These are phyloP conservation scores for Serendipita sp. DNA, from an alignment of 768 basidiomycete genomes.

Conservation along the genomic window DNA sequence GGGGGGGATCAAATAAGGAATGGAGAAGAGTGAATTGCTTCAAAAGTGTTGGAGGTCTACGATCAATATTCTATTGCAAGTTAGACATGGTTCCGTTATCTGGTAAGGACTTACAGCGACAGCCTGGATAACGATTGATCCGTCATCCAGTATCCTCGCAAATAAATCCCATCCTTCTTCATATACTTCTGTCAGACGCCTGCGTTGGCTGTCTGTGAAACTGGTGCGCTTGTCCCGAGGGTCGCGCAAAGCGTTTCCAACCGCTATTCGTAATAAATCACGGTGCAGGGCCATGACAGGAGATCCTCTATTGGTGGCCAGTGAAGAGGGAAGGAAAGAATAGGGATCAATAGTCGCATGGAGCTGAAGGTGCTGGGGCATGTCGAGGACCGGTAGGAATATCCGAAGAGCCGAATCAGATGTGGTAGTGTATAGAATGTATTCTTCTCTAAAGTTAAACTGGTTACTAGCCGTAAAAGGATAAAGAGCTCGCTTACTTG, in stretches of 20 bases:
- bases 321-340: slow-evolving; percentile 35
- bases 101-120: slow-evolving; percentile 41
- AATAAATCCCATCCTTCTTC: slow-evolving; percentile 71
- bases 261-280: slow-evolving; percentile 34
- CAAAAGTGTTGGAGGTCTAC: slow-evolving; percentile 70
- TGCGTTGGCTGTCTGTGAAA: slow-evolving; percentile 31
- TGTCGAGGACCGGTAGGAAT: slow-evolving; percentile 76
- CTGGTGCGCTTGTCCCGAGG: slow-evolving; percentile 15
- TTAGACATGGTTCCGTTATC: not conserved
- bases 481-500: slow-evolving; percentile 30
- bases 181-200: slow-evolving; percentile 42
- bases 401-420: slow-evolving; percentile 69
- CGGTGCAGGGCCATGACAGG: slow-evolving; percentile 57
- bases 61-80: slow-evolving; percentile 60
- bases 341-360: slow-evolving; percentile 62
- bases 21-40: slow-evolving; percentile 61
- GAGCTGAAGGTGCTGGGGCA: slow-evolving; percentile 68
- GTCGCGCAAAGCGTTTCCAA: slow-evolving; percentile 27
- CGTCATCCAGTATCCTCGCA: slow-evolving; percentile 51
- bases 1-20: slow-evolving; percentile 25
- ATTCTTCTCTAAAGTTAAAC: slow-evolving; percentile 39
- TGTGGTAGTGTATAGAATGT: slow-evolving; percentile 71
- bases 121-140: slow-evolving; percentile 56
- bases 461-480: not conserved
- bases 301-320: slow-evolving; percentile 25